Evolutionary conservation across 2,329 filamentous ascomycete species (phyloP).

Genomic region (Nemania sp.): DNA sequence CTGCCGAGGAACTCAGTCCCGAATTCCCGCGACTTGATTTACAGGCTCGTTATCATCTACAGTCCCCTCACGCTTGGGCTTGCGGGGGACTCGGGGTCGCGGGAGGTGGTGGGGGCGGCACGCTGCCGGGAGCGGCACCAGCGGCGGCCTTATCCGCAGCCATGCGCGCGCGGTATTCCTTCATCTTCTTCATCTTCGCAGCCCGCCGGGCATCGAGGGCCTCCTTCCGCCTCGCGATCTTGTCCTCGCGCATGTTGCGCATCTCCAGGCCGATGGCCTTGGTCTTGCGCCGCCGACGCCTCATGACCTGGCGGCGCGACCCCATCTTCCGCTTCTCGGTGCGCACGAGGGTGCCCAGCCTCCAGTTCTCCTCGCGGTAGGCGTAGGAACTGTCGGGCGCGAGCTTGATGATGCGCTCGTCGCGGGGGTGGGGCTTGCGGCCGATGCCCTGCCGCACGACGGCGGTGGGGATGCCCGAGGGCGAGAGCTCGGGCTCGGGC

Average conservation of each 20-base stretch:
- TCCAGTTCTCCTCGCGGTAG: constrained; percentile 65
- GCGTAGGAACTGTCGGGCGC: constrained; percentile 54
- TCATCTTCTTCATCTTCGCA: constrained; percentile 30
- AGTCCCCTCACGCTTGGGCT: constrained; percentile 5
- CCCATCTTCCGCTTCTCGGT: constrained; percentile 52
- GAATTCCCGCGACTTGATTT: not conserved
- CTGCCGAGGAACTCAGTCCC: not conserved
- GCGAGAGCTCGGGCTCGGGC: constrained; percentile 47
- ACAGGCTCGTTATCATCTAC: not conserved
- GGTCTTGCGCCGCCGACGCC: constrained; percentile 51
- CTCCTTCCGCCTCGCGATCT: constrained; percentile 40
- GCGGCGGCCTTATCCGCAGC: constrained; percentile 5
- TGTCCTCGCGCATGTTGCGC: constrained; percentile 38
- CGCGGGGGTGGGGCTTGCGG: constrained; percentile 42
- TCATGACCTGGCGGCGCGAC: constrained; percentile 53
- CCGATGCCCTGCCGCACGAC: constrained; percentile 45
- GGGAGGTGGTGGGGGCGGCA: not conserved
- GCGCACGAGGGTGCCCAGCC: constrained; percentile 58
- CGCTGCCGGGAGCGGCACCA: not conserved
- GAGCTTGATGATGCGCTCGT: constrained; percentile 54
- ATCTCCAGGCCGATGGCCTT: constrained; percentile 40
- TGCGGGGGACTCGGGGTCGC: constrained; percentile 6
- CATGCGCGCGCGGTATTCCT: constrained; percentile 31
- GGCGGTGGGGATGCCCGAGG: constrained; percentile 56
- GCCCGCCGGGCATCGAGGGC: constrained; percentile 35